Base-by-base conservation (phyloP, 805 yeast species). In the Candida caryicola region DNA sequence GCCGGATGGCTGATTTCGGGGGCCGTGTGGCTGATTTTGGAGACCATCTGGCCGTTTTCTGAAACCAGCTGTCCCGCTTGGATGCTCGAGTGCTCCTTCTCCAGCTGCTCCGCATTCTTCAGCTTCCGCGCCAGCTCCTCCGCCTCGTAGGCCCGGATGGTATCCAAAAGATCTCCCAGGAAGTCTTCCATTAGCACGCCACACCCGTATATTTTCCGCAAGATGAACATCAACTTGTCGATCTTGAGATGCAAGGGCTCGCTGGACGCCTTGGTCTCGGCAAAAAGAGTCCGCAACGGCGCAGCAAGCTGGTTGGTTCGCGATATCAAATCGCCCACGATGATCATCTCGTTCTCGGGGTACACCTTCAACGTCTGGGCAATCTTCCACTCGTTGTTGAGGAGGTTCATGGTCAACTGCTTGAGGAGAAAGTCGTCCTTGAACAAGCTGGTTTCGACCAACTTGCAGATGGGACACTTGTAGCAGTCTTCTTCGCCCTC, bases 151-250 rank as follows among this genome's bases (percentile, higher is more conserved):
- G 7, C 25, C 25, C 25, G 7, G 25, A 21, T 21, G 7, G 25
- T 10, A 7, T 21, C 9, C 25, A 21, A 21, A 21, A 21, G 7
- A 7, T 27, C 47, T 6, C 33, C 46, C 33, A 52, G 44, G 19
- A 54, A 45, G 23, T 58, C 63, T 8, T 49, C 54, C 18, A 53
- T 39, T 6, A 52, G 37, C 6, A 64, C 42, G 3, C 63, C 60
- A 31, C 60, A 44, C 2, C 68, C 66, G 42, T 63, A 64, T 0
- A 58, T 28, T 33, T 60, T 63, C 25, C 70, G 44, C 16, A 62
- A 40, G 2, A 50, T 25, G 35, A 55, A 63, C 34, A 40, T 45
- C 19, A 57, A 46, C 21, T 36, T 34, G 45, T 59, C 67, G 13
- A 60, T 23, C 34, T 50, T 54, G 13, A 36, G 31, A 3, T 37